Evolutionary conservation across 345 rosid genomes (phyloP), one percentile per base, ranked within the genome.

Genomic region (Populus ilicifolia): DNA sequence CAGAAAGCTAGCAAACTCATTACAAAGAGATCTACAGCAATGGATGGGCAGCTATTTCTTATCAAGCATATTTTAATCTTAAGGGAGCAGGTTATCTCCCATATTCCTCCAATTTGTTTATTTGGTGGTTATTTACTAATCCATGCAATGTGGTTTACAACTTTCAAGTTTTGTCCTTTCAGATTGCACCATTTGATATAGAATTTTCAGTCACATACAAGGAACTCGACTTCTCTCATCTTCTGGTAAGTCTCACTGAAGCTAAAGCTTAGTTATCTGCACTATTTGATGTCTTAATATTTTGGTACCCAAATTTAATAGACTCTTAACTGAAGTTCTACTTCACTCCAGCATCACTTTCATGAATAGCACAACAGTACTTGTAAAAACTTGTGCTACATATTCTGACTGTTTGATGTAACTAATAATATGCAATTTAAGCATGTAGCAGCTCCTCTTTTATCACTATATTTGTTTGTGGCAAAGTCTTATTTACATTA

Each of bases 101-200:
- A 72, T 67, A 68, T 71, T 67, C 56, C 11, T 73, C 77, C 68
- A 46, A 20, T 74, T 69, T 73, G 59, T 63, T 41, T 78, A 71
- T 30, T 78, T 75, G 72, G 38, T 79, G 33, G 72, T 67, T 71
- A 61, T 77, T 74, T 64, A 61, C 71, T 54, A 38, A 16, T 50
- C 44, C 44, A 52, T 38, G 44, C 50, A 44, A 39, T 44, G 52
- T 81, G 36, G 72, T 62, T 59, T 36, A 36, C 48, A 43, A 81
- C 83, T 39, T 39, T 61, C 36, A 67, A 65, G 23, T 80, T 64
- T 76, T 73, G 59, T 11, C 70, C 50, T 78, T 81, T 69, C 91
- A 96, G 99, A 93, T 96, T 83, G 94, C 97, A 8, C 97, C 96
- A 77, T 95, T 95, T 84, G 99, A 93, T 85, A 93, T 96, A 77